These are phyloP conservation scores for Zygoascus flipseniorum DNA, from an alignment of 805 yeast genomes.

Conservation along the genomic window DNA sequence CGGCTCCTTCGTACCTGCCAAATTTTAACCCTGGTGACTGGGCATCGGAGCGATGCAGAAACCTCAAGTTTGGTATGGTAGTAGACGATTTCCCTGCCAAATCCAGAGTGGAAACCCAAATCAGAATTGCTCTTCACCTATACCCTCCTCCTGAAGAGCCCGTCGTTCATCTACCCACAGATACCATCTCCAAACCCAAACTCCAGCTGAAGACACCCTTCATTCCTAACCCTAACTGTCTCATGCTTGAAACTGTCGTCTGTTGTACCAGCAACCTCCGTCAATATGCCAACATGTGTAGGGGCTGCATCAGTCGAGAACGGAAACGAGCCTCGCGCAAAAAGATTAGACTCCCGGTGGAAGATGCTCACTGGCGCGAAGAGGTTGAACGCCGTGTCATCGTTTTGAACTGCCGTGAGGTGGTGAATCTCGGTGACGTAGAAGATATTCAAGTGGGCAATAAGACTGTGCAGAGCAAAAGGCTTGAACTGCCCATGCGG, in stretches of 20 bases:
- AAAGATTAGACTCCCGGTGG: conserved; percentile 64
- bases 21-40: conserved; percentile 15
- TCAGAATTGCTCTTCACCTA: conserved; percentile 60
- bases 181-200: conserved; percentile 80
- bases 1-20: conserved; percentile 1
- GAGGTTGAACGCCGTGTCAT: conserved; percentile 70
- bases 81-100: conserved; percentile 63
- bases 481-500: conserved; percentile 36
- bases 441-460: conserved; percentile 21
- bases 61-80: conserved; percentile 9
- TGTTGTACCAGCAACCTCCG: conserved; percentile 40
- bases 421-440: conserved; percentile 47
- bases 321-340: conserved; percentile 90
- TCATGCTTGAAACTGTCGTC: conserved; percentile 68
- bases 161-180: conserved; percentile 73
- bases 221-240: conserved; percentile 20
- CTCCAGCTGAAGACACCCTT: conserved; percentile 45
- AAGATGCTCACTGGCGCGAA: conserved; percentile 75
- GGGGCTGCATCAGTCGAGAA: conserved; percentile 86
- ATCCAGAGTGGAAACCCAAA: conserved; percentile 94
- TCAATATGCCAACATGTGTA: conserved; percentile 67
- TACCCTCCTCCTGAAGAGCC: conserved; percentile 72
- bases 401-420: conserved; percentile 85
- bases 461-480: conserved; percentile 24
- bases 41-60: conserved; percentile 1